Evolutionary conservation across 257 asterid species (phyloP).

Genomic region (Voacanga thouarsii): DNA sequence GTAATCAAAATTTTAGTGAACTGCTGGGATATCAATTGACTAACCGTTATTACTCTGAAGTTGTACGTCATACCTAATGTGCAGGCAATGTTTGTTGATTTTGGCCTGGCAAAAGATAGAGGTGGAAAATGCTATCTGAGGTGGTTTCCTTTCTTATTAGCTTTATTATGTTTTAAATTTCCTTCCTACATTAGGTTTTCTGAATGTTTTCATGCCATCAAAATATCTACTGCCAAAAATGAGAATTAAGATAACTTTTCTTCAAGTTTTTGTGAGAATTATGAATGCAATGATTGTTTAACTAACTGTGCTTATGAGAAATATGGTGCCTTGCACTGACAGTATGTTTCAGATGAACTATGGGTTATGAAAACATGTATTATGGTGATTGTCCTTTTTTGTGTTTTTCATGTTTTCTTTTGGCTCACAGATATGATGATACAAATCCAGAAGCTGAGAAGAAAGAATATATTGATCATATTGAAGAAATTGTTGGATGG

Average conservation of each 20-base stretch:
- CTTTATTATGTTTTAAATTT: slow-evolving; percentile 5
- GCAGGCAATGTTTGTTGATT: slow-evolving; percentile 98
- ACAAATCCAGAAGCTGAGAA: slow-evolving; percentile 99
- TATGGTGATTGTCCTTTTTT: background rate
- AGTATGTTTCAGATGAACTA: background rate
- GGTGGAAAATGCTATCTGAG: slow-evolving; percentile 94
- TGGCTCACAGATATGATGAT: slow-evolving; percentile 69
- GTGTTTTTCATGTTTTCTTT: background rate
- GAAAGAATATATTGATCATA: slow-evolving; percentile 88
- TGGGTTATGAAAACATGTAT: background rate
- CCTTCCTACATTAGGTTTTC: slow-evolving; percentile 5
- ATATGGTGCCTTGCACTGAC: background rate
- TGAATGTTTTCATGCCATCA: background rate
- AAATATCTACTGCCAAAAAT: background rate
- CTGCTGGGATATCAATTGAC: slow-evolving; percentile 8
- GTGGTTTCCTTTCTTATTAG: slow-evolving; percentile 36
- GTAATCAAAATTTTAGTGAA: slow-evolving; percentile 35
- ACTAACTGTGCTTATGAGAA: background rate
- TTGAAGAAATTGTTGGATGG: slow-evolving; percentile 90
- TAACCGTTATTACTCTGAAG: slow-evolving; percentile 3
- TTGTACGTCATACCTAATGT: background rate
- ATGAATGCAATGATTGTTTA: background rate
- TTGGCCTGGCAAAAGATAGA: slow-evolving; percentile 93
- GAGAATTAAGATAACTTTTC: background rate
- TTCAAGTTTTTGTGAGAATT: background rate